These are phyloP conservation scores for Haplographium delicatum DNA, from an alignment of 495 filamentous ascomycete genomes.

Conservation along the genomic window DNA sequence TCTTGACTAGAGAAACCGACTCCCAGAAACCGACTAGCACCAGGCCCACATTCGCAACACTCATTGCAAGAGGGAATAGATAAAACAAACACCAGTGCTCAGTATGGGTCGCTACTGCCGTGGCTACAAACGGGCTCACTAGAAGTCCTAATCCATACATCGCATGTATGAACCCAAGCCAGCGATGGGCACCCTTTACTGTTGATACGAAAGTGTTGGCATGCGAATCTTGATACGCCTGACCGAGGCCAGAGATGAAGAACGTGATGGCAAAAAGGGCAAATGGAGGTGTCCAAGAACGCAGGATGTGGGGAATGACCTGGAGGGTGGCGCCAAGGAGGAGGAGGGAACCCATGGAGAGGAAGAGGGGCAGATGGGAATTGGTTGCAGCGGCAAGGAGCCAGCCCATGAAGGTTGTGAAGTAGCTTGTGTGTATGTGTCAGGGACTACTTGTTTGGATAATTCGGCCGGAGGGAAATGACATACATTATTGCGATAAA, in stretches of 20 bases:
- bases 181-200: slow-evolving; percentile 42
- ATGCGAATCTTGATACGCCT: slow-evolving; percentile 49
- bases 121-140: slow-evolving; percentile 45
- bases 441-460: not conserved
- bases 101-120: slow-evolving; percentile 26
- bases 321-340: slow-evolving; percentile 44
- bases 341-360: slow-evolving; percentile 43
- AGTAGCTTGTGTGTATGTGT: slow-evolving; percentile 29
- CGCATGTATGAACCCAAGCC: slow-evolving; percentile 53
- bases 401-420: slow-evolving; percentile 42
- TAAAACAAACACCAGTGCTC: slow-evolving; percentile 41
- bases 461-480: slow-evolving; percentile 14
- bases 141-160: slow-evolving; percentile 49
- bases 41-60: slow-evolving; percentile 33
- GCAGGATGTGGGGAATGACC: slow-evolving; percentile 38
- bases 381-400: slow-evolving; percentile 42
- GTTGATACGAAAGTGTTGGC: slow-evolving; percentile 46
- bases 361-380: slow-evolving; percentile 37
- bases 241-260: slow-evolving; percentile 42
- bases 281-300: slow-evolving; percentile 45
- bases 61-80: slow-evolving; percentile 36
- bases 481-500: slow-evolving; percentile 43
- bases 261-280: slow-evolving; percentile 42
- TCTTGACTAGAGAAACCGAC: slow-evolving; percentile 25
- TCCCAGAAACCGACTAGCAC: slow-evolving; percentile 34